phyloP scores from a whole-genome alignment of 1,139 yeast genomes.

The Sugiyamaella castrensis region DNA sequence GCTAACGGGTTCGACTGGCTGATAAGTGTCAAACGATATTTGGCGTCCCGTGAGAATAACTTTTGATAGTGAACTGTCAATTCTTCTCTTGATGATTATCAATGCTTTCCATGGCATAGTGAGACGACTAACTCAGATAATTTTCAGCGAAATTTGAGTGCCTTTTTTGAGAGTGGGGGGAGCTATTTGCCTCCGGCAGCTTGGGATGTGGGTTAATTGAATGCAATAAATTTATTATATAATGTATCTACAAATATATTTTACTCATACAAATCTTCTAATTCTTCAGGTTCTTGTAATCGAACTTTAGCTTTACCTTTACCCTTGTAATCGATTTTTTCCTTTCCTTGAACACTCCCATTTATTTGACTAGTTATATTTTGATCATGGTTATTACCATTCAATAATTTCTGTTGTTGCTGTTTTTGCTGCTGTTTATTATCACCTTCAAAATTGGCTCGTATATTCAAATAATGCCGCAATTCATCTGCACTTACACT shows the following conservation, averaged over 20 bases:
- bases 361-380: not conserved
- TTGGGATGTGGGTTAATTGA: no score
- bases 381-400: not conserved
- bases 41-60: no score
- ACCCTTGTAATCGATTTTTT: not conserved
- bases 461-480: conserved; percentile 70
- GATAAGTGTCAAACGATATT: no score
- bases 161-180: no score
- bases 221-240: not conserved
- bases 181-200: no score
- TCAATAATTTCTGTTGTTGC: conserved; percentile 2
- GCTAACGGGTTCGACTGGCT: no score
- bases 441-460: conserved; percentile 66
- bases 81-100: no score
- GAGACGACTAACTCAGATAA: no score
- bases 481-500: conserved; percentile 88
- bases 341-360: not conserved
- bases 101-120: no score
- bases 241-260: not conserved
- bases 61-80: no score
- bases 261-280: conserved; percentile 5
- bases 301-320: conserved; percentile 1
- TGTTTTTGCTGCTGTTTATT: conserved; percentile 17
- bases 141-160: no score
- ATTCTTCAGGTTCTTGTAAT: conserved; percentile 5